Conservation (phyloP, 73 alveolate species). For the Durusdinium trenchii region DNA sequence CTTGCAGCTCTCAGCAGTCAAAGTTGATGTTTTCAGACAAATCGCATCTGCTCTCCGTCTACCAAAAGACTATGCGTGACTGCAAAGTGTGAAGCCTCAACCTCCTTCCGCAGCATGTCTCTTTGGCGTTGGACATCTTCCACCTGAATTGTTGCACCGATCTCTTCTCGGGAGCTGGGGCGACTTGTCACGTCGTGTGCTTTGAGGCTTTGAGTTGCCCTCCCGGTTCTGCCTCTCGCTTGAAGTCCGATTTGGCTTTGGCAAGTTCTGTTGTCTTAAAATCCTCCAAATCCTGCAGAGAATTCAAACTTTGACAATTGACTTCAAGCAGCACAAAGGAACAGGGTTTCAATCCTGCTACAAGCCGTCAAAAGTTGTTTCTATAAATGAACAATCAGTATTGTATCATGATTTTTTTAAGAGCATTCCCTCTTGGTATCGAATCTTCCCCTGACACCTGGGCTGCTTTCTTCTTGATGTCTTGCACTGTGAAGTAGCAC, state of each 20-base stretch:
- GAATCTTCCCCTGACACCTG: background rate
- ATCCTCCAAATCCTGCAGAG: slow-evolving; percentile 68
- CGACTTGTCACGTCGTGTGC: background rate
- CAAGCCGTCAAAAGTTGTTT: background rate
- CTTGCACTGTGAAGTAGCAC: slow-evolving; percentile 70
- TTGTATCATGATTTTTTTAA: too few species aligned
- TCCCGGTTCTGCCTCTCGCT: slow-evolving; percentile 19
- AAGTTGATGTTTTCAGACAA: too few species aligned
- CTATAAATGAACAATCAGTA: background rate
- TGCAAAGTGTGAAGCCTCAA: slow-evolving; percentile 28
- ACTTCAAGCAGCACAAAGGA: background rate
- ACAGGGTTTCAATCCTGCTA: background rate
- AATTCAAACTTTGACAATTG: background rate
- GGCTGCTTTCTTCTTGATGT: slow-evolving; percentile 69
- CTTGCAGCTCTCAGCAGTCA: too few species aligned
- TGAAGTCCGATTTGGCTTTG: slow-evolving; percentile 76
- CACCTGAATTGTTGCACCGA: slow-evolving; percentile 24
- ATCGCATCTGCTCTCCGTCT: too few species aligned
- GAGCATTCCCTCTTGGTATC: background rate
- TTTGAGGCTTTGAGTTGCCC: background rate
- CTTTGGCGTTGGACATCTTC: slow-evolving; percentile 84
- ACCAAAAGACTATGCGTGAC: too few species aligned
- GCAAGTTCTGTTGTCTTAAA: slow-evolving; percentile 77
- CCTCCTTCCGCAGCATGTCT: slow-evolving; percentile 89
- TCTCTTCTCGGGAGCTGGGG: background rate